These are phyloP conservation scores for Rhododendron griersonianum DNA, from an alignment of 148 eudicot genomes.

Conservation along the genomic window DNA sequence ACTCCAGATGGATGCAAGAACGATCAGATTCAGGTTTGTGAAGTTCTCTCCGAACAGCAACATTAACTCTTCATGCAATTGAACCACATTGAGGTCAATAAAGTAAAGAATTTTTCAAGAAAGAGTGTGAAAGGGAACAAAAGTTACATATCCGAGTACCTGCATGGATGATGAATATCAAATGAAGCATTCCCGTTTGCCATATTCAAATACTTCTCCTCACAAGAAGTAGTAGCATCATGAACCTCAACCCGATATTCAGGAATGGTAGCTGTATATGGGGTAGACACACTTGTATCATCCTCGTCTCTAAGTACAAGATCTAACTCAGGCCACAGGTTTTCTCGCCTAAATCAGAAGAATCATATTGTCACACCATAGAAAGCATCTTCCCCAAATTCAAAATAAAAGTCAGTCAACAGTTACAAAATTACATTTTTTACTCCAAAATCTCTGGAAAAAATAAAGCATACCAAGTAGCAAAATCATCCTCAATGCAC, in stretches of 20 bases:
- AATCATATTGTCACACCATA: constrained; percentile 6
- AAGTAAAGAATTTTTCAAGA: not conserved
- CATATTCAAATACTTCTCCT: constrained; percentile 27
- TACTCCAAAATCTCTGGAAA: not conserved
- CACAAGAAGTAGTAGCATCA: constrained; percentile 32
- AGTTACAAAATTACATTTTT: not conserved
- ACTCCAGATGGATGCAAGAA: constrained; percentile 91
- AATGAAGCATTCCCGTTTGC: constrained; percentile 57
- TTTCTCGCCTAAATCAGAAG: constrained; percentile 54
- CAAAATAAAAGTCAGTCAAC: not conserved
- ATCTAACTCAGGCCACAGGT: constrained; percentile 83
- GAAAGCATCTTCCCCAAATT: not conserved
- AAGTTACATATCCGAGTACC: constrained; percentile 34
- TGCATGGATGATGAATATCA: constrained; percentile 95
- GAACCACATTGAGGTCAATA: constrained; percentile 13
- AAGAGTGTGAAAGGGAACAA: not conserved
- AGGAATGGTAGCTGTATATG: constrained; percentile 72
- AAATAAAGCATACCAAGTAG: constrained; percentile 61
- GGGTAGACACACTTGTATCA: constrained; percentile 54
- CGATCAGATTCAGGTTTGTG: constrained; percentile 83
- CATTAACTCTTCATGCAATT: constrained; percentile 50
- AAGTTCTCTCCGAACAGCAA: constrained; percentile 75
- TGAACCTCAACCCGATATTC: constrained; percentile 70
- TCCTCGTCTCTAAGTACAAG: constrained; percentile 52
- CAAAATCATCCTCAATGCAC: constrained; percentile 86